Percentiles rank a stretch among this genome's conserved stretches.
Conservation (phyloP, 352 stramenopile genomes). For the Phytophthora melonis region DNA sequence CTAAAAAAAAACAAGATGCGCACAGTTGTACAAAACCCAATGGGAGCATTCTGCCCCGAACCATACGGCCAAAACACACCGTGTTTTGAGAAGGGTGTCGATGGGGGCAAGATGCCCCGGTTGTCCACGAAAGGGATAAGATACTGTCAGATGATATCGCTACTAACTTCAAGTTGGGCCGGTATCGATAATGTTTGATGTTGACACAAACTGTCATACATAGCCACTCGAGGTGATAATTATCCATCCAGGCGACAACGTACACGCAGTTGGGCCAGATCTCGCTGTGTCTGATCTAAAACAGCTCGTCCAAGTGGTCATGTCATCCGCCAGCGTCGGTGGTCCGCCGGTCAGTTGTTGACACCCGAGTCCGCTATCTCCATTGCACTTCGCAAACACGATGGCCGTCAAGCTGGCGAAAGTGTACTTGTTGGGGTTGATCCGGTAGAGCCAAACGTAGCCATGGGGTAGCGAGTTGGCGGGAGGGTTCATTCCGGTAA, state of each 20-base stretch:
- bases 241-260: constrained; percentile 34
- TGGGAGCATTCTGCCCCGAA: too few relatives aligned
- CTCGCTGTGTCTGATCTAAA: constrained; percentile 40
- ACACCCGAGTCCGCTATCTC: constrained; percentile 28
- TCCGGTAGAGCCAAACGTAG: constrained; percentile 49
- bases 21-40: too few relatives aligned
- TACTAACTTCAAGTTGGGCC: too few relatives aligned
- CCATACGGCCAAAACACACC: too few relatives aligned
- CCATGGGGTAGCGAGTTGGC: constrained; percentile 32
- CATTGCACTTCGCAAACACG: constrained; percentile 33
- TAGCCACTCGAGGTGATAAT: too few relatives aligned
- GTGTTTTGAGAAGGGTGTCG: too few relatives aligned
- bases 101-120: too few relatives aligned
- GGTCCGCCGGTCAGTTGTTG: constrained; percentile 33
- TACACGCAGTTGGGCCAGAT: constrained; percentile 33
- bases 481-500: constrained; percentile 50
- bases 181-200: too few relatives aligned
- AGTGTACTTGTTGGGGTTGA: constrained; percentile 44
- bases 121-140: too few relatives aligned
- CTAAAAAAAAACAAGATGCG: too few relatives aligned
- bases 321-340: constrained; percentile 24
- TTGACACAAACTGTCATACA: too few relatives aligned
- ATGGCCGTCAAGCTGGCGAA: constrained; percentile 40
- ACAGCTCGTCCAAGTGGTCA: constrained; percentile 43
- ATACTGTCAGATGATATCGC: too few relatives aligned